Base-by-base conservation (phyloP, 257 asterid genomes). In the Salvia rosmarinus region DNA sequence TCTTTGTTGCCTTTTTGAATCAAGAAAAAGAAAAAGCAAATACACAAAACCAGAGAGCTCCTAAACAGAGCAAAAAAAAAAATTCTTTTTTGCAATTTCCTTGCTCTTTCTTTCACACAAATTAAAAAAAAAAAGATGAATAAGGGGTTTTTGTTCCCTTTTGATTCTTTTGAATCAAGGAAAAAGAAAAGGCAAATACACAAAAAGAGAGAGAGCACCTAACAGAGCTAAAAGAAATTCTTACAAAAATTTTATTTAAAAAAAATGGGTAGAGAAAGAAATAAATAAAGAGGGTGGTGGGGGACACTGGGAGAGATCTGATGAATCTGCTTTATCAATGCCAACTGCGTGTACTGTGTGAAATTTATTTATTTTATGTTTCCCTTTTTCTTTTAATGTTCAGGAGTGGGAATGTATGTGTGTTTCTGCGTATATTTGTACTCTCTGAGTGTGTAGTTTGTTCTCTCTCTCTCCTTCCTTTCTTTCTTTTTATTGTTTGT, bases 251-350 rank as follows among this genome's bases (percentile, higher is more conserved):
- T n/a, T n/a, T n/a, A n/a, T n/a, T n/a, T n/a, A n/a, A n/a, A n/a
- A n/a, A n/a, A n/a, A n/a, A n/a, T n/a, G n/a, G n/a, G n/a, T n/a
- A n/a, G n/a, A 8, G 54, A n/a, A 60, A 59, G 11, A 9, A 55
- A 32, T 25, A 75, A 30, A 50, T 46, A 46, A 30, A 55, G 34
- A 56, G 52, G 42, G 66, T 46, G 69, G 83, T 72, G 83, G 83
- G 79, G 78, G 80, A 70, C 78, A 75, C 79, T 14, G 64, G 39
- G 77, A 21, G 75, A 67, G 86, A 72, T 78, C 77, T 71, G 80
- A 79, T 79, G 87, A 77, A 68, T 80, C 83, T 72, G 81, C 85
- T 83, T 75, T 80, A 60, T 78, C 66, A 67, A 76, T 20, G 75
- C 78, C 70, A 66, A 61, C 70, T 59, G 68, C 49, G 81, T 47